Base-by-base conservation (phyloP, 2,329 filamentous ascomycete genomes). In the Monosporascus cannonballus region DNA sequence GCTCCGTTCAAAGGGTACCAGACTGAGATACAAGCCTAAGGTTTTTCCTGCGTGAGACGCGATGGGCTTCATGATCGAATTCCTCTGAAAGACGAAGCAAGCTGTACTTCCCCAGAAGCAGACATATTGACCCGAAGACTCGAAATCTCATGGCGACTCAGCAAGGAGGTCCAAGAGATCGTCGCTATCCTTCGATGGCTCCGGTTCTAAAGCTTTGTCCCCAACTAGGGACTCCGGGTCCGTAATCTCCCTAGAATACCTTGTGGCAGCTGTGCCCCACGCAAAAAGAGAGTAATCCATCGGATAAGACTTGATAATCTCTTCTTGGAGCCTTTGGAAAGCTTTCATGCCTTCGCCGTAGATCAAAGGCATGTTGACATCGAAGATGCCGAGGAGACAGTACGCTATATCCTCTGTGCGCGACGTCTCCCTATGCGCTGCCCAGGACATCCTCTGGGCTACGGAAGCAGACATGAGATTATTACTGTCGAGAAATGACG, bases 381-480 rank as follows among this genome's bases (percentile, higher is more conserved):
- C 58, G 52, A 67, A 66, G 1, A 67, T 58, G 7, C 65, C 65
- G 18, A 67, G 55, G 2, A 67, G 57, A 20, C 59, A 63, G 49
- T 67, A 67, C 1, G 65, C 62, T 1, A 55, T 39, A 30, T 67
- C 64, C 49, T 67, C 63, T 4, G 55, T 44, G 3, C 64, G 59
- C 0, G 62, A 57, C 0, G 62, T 64, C 15, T 50, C 34, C 17
- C 64, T 52, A 4, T 37, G 38, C 3, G 64, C 47, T 1, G 63
- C 64, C 65, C 65, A 67, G 3, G 62, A 63, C 59, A 67, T 64
- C 20, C 59, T 56, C 51, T 63, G 58, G 0, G 61, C 59, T 7
- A 63, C 53, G 25, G 60, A 61, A 4, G 57, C 57, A 20, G 42
- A 24, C 1, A 51, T 45, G 36, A 59, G 41, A 2, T 53, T 54